Evolutionary conservation across 2,329 filamentous ascomycete genomes (phyloP), one percentile per base, ranked within the genome.

Genomic region (Epichloe sp.): DNA sequence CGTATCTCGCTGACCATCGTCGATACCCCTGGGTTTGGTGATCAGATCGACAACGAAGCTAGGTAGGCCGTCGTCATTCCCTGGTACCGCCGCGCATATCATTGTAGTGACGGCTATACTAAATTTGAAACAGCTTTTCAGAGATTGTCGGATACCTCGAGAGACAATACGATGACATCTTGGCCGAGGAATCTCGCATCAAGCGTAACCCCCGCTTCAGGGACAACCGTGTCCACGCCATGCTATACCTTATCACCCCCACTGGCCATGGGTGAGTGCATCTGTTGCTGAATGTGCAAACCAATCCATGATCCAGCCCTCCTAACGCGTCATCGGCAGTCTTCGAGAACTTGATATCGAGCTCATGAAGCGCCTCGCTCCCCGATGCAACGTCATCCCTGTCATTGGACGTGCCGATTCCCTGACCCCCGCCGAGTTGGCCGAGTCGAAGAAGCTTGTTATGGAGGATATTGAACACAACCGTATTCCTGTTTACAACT

Each of bases 401-500:
- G 93, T 98, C 62, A 96, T 98, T 68, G 93, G 93, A 66, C 95
- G 96, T 71, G 93, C 93, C 67, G 93, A 98, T 70, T 95, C 93
- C 21, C 84, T 98, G 56, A 98, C 93, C 52, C 93, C 93, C 40
- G 85, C 88, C 59, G 93, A 98, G 75, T 79, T 98, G 57, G 93
- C 93, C 59, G 93, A 98, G 73, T 97, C 91, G 60, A 98, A 98
- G 83, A 98, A 97, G 79, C 81, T 98, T 55, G 90, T 98, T 65
- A 98, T 98, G 93, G 93, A 98, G 77, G 93, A 98, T 68, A 98
- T 98, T 62, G 93, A 98, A 74, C 93, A 98, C 73, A 98, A 98
- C 77, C 86, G 93, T 67, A 98, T 98, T 62, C 93, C 93, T 45
- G 91, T 98, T 58, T 98, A 98, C 81, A 98, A 98, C 80, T 98